A percentile compares a stretch with the other conserved stretches of the same genome.
Evolutionary conservation across 2,329 filamentous ascomycete species (phyloP).

Genomic region (Arthrobotrys musiformis): DNA sequence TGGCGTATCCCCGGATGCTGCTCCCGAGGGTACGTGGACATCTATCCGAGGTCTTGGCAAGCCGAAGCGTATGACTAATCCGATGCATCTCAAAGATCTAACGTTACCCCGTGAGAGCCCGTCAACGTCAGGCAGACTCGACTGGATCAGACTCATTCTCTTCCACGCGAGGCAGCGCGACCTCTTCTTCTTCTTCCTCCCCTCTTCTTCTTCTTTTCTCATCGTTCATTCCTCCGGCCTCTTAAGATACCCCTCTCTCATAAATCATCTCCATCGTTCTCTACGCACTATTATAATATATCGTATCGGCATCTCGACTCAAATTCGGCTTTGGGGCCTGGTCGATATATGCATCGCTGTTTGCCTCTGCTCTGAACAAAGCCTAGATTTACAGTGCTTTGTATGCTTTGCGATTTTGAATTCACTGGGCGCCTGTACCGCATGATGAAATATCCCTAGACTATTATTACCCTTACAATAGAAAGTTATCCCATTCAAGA

Average conservation of each 20-base stretch:
- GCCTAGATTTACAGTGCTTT: too few species aligned
- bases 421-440: too few species aligned
- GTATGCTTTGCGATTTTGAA: too few species aligned
- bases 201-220: constrained; percentile 9
- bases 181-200: constrained; percentile 4
- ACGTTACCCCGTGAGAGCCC: constrained; percentile 46
- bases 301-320: too few species aligned
- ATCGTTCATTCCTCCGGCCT: background rate
- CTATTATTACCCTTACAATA: too few species aligned
- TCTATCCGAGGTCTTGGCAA: constrained; percentile 12
- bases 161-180: constrained; percentile 20
- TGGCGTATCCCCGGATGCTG: background rate
- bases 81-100: background rate
- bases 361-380: too few species aligned
- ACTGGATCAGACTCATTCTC: constrained; percentile 14
- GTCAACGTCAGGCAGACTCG: constrained; percentile 27
- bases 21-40: background rate
- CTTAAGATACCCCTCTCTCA: background rate
- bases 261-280: too few species aligned
- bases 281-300: too few species aligned
- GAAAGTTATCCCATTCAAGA: too few species aligned
- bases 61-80: constrained; percentile 43
- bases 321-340: too few species aligned
- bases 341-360: too few species aligned
- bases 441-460: too few species aligned